Percentiles rank a stretch among this genome's conserved stretches.
Conservation (phyloP, 2,329 filamentous ascomycete genomes). For the Colletotrichum destructivum region DNA sequence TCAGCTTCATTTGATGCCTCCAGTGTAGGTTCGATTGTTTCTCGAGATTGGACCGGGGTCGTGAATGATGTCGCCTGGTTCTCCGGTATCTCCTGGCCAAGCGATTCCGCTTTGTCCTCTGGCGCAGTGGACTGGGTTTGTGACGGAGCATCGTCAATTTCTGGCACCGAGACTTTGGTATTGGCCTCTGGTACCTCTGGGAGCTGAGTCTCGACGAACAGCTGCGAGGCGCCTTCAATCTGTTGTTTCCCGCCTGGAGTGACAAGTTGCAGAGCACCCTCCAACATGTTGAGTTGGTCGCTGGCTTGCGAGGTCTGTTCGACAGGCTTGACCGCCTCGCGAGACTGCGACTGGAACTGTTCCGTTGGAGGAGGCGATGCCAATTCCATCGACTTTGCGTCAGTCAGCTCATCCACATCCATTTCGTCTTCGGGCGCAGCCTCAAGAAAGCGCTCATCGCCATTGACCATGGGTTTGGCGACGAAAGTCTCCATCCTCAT, state of each 20-base stretch:
- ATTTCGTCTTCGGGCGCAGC: conserved; percentile 16
- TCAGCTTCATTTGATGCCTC: conserved; percentile 8
- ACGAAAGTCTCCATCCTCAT: conserved; percentile 10
- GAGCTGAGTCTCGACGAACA: conserved; percentile 23
- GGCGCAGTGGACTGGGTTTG: not conserved
- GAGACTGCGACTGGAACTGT: conserved; percentile 3
- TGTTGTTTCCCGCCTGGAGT: conserved; percentile 34
- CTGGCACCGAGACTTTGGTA: conserved; percentile 14
- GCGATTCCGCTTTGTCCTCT: not conserved
- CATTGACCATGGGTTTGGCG: not conserved
- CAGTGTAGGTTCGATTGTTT: not conserved
- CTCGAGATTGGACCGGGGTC: not conserved
- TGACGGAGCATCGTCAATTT: not conserved
- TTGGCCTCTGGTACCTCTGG: conserved; percentile 29
- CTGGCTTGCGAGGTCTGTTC: conserved; percentile 8
- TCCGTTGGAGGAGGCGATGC: conserved; percentile 22
- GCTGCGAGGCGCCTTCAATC: conserved; percentile 11
- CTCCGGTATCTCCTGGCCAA: conserved; percentile 10
- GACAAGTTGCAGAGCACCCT: conserved; percentile 6
- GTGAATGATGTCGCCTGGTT: conserved; percentile 5
- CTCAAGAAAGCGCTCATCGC: not conserved
- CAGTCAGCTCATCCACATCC: conserved; percentile 31
- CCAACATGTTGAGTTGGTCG: conserved; percentile 6
- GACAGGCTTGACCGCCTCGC: conserved; percentile 12
- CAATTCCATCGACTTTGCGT: not conserved